Conservation (phyloP, 176 grass and related monocot species). For the Oryza longistaminata region DNA sequence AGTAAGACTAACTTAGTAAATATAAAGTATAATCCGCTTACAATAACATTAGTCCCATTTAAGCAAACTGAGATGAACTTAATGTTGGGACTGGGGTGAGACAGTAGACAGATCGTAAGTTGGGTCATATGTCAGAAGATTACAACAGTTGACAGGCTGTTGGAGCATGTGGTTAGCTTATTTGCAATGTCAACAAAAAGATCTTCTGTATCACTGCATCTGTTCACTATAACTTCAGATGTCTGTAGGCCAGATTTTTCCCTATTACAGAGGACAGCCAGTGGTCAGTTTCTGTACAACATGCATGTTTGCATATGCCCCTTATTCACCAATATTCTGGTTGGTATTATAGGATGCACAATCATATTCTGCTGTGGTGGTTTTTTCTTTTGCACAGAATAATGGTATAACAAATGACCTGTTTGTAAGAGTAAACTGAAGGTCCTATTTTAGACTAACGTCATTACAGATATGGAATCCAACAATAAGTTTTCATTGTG, state of each 20-base stretch:
- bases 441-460: too few relatives aligned
- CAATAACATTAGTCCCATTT: not conserved
- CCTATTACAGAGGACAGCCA: not conserved
- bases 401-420: too few relatives aligned
- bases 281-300: not conserved
- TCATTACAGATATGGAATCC: too few relatives aligned
- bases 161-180: not conserved
- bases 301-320: not conserved
- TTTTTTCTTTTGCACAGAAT: not conserved
- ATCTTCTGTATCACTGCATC: not conserved
- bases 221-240: not conserved
- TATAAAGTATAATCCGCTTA: not conserved
- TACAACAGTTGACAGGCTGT: not conserved
- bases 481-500: too few relatives aligned
- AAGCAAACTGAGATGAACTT: conserved; percentile 12
- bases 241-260: not conserved
- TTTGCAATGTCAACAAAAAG: not conserved
- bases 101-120: not conserved
- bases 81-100: not conserved
- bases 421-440: not conserved
- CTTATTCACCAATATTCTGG: not conserved
- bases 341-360: not conserved
- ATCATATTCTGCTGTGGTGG: not conserved
- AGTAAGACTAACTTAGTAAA: not conserved
- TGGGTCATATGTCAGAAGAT: not conserved